Conservation (phyloP, 2,329 filamentous ascomycete genomes). For the Parasarocladium wereldwijsianum region DNA sequence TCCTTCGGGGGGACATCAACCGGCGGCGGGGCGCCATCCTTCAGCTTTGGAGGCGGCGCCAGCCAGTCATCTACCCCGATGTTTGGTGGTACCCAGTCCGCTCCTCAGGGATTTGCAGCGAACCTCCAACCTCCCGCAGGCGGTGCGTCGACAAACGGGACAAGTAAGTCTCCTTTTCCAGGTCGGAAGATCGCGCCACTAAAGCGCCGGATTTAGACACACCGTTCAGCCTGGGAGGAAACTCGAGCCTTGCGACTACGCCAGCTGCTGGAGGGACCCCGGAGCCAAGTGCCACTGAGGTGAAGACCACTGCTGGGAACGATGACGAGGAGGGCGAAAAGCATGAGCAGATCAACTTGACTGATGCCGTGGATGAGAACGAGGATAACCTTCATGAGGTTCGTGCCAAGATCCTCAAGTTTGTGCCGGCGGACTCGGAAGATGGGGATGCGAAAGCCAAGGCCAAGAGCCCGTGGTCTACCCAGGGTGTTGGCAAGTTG, state of each 20-base stretch:
- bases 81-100: slow-evolving; percentile 8
- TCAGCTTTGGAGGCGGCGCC: slow-evolving; percentile 21
- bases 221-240: slow-evolving; percentile 40
- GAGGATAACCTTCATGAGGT: slow-evolving; percentile 58
- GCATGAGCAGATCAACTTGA: slow-evolving; percentile 57
- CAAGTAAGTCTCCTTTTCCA: slow-evolving; percentile 29
- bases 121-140: slow-evolving; percentile 26
- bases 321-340: slow-evolving; percentile 41
- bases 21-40: slow-evolving; percentile 9
- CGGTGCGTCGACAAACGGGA: slow-evolving; percentile 29
- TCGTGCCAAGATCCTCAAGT: slow-evolving; percentile 54
- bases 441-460: slow-evolving; percentile 26
- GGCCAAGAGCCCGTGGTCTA: slow-evolving; percentile 47
- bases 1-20: too few species aligned
- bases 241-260: slow-evolving; percentile 46
- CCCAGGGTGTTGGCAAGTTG: slow-evolving; percentile 56
- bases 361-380: slow-evolving; percentile 53
- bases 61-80: slow-evolving; percentile 9
- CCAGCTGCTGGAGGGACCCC: slow-evolving; percentile 43
- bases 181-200: slow-evolving; percentile 27
- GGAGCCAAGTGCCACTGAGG: slow-evolving; percentile 34
- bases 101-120: slow-evolving; percentile 16
- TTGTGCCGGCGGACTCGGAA: slow-evolving; percentile 32
- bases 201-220: slow-evolving; percentile 36
- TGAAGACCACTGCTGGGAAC: slow-evolving; percentile 12